Conservation (phyloP, 148 eudicot genomes). For the Rheum nobile region DNA sequence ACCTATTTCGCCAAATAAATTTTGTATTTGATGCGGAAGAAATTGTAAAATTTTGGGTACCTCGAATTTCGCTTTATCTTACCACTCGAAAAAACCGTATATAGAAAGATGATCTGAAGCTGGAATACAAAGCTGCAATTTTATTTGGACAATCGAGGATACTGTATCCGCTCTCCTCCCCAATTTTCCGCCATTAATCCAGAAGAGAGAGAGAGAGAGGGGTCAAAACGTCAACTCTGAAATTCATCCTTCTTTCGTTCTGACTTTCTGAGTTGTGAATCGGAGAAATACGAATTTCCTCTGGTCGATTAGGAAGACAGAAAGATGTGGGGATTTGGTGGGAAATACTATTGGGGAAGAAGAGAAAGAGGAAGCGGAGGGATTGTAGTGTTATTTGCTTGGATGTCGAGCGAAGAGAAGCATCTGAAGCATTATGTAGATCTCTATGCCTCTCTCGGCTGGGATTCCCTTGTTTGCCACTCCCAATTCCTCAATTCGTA, state of each 20-base stretch:
- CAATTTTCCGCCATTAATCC: constrained; percentile 6
- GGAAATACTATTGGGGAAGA: constrained; percentile 82
- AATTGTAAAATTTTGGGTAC: too few species aligned
- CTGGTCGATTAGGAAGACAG: neutral
- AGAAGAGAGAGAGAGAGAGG: neutral
- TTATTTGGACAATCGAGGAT: neutral
- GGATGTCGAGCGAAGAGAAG: constrained; percentile 88
- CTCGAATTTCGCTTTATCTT: too few species aligned
- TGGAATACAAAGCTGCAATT: neutral
- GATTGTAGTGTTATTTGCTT: constrained; percentile 69
- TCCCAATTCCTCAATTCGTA: constrained; percentile 85
- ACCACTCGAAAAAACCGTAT: too few species aligned
- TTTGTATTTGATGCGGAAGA: too few species aligned
- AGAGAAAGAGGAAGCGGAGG: constrained; percentile 27
- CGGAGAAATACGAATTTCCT: neutral
- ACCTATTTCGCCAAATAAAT: too few species aligned
- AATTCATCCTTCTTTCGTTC: neutral
- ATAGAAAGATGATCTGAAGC: neutral
- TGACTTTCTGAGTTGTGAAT: neutral
- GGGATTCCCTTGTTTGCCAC: constrained; percentile 88
- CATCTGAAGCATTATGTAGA: constrained; percentile 70
- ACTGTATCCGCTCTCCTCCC: neutral
- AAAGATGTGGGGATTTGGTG: constrained; percentile 95
- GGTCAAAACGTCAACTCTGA: neutral
- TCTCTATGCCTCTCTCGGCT: constrained; percentile 74